These are phyloP conservation scores for Botrytis cinerea DNA, from an alignment of 2,329 filamentous ascomycete species.

Conservation along the genomic window DNA sequence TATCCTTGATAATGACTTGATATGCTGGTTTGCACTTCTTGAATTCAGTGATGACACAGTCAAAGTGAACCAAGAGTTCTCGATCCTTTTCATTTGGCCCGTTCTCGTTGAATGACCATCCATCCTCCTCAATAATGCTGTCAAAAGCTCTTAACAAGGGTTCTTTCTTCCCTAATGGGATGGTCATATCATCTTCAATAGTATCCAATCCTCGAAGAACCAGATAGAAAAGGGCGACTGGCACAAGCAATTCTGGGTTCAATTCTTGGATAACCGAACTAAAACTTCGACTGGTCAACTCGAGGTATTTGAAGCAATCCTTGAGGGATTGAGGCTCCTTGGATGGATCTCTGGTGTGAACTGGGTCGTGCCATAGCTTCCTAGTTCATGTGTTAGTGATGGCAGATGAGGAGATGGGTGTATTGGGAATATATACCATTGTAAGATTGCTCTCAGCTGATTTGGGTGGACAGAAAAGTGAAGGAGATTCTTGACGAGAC, in stretches of 20 bases:
- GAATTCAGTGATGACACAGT: constrained; percentile 82
- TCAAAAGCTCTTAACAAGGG: constrained; percentile 83
- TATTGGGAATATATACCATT: constrained; percentile 64
- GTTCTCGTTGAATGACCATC: constrained; percentile 87
- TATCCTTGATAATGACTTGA: constrained; percentile 84
- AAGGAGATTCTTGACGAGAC: constrained; percentile 53
- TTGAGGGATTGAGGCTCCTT: constrained; percentile 74
- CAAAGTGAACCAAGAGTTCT: constrained; percentile 88
- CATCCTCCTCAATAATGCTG: constrained; percentile 74
- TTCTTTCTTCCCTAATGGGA: constrained; percentile 78
- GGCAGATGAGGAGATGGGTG: not conserved
- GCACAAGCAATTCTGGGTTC: constrained; percentile 88
- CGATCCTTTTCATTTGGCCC: constrained; percentile 92
- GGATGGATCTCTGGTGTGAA: constrained; percentile 76
- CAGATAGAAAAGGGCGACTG: constrained; percentile 90
- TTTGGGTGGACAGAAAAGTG: constrained; percentile 76
- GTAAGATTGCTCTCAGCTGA: constrained; percentile 79
- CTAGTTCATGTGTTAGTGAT: constrained; percentile 49
- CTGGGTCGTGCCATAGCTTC: constrained; percentile 96
- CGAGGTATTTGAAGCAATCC: constrained; percentile 83
- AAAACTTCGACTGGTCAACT: constrained; percentile 91
- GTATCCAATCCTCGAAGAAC: constrained; percentile 90
- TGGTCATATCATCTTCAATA: constrained; percentile 98
- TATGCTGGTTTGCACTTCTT: constrained; percentile 86
- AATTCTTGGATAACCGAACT: constrained; percentile 91